phyloP scores from a whole-genome alignment of 2,329 filamentous ascomycete genomes.

The Zalaria sp. region DNA sequence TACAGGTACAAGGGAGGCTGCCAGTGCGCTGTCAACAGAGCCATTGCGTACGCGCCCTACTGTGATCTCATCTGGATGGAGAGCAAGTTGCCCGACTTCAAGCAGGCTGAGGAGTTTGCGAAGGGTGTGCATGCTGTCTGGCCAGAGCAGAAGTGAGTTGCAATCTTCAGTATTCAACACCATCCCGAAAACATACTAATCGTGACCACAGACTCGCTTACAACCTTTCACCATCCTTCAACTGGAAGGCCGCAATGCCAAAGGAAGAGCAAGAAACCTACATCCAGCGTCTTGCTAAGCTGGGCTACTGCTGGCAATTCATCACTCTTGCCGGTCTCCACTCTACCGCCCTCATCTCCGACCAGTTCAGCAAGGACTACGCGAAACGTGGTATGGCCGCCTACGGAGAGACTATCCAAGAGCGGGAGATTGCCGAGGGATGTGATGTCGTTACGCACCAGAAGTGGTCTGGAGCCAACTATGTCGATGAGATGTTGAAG shows the following conservation, averaged over 20 bases:
- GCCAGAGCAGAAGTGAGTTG: slow-evolving; percentile 82
- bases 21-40: slow-evolving; percentile 80
- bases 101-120: slow-evolving; percentile 86
- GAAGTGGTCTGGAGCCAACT: slow-evolving; percentile 94
- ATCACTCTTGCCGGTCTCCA: slow-evolving; percentile 97
- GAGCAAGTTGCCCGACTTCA: slow-evolving; percentile 85
- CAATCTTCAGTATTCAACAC: not conserved
- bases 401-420: slow-evolving; percentile 93
- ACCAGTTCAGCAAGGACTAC: slow-evolving; percentile 78
- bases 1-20: slow-evolving; percentile 88
- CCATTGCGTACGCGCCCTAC: slow-evolving; percentile 83
- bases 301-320: slow-evolving; percentile 99
- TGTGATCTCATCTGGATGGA: slow-evolving; percentile 80
- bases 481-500: slow-evolving; percentile 88
- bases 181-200: slow-evolving; percentile 6
- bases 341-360: slow-evolving; percentile 82
- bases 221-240: slow-evolving; percentile 97
- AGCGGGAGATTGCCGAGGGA: slow-evolving; percentile 83
- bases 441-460: slow-evolving; percentile 97
- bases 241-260: slow-evolving; percentile 97
- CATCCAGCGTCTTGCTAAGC: slow-evolving; percentile 69
- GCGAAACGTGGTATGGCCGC: slow-evolving; percentile 78
- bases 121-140: slow-evolving; percentile 85
- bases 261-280: slow-evolving; percentile 91
- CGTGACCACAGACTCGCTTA: slow-evolving; percentile 61